Evolutionary conservation across 1,284 basidiomycete genomes (phyloP), one percentile per base, ranked within the genome.

Genomic region (Sporisorium exsertum): DNA sequence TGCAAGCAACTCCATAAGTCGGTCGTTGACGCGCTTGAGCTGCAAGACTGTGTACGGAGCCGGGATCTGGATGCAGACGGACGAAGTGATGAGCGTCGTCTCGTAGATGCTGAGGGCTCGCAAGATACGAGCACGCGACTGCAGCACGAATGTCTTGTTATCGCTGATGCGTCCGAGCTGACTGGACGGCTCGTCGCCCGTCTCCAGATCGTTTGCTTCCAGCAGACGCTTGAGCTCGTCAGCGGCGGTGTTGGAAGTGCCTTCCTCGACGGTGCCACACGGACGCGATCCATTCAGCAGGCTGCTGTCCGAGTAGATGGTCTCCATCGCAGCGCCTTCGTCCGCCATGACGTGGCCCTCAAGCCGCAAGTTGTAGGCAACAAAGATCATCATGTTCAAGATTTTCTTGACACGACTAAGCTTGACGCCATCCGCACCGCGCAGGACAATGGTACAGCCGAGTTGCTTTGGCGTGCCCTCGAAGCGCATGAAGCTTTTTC

Each of bases 401-500:
- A 99, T 92, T 81, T 92, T 92, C 88, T 99, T 99, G 84, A 99
- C 89, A 46, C 92, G 91, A 57, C 89, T 89, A 60, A 99, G 88
- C 1, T 91, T 92, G 42, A 91, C 90, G 64, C 92, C 88, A 81
- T 94, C 90, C 12, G 90, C 95, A n/a, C 97, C 97, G 47, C 97
- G 90, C 27, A 99, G 87, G 29, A 99, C 89, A 75, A 99, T 92
- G 0, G 95, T 98, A 78, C 95, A 97, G 0, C 95, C 95, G 88
- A 94, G 92, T 77, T 96, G 93, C 58, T 91, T 90, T 81, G 91
- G 92, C 81, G 94, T 96, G 0, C 96, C 97, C 50, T 81, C 80
- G 82, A 99, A 97, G 2, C 96, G 91, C 93, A 99, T 95, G 83
- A 95, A 93, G 0, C 95, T 94, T 88, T 99, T 99, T 61, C 96